phyloP scores from a whole-genome alignment of 148 eudicot genomes.

The Spergularia marina region DNA sequence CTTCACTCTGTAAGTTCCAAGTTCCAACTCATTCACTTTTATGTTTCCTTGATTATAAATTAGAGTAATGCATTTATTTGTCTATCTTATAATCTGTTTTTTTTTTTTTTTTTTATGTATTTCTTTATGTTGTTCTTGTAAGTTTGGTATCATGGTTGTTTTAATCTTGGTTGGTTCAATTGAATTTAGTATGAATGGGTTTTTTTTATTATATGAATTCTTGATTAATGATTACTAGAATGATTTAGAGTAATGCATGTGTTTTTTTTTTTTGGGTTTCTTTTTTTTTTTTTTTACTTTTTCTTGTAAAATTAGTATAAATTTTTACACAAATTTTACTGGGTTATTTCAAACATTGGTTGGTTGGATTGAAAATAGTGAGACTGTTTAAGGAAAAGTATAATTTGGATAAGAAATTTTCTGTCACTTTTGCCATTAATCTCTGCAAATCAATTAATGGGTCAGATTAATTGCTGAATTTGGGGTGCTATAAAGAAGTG shows the following conservation, averaged over 20 bases:
- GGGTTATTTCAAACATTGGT: not conserved
- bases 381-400: not conserved
- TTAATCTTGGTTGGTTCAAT: too few species aligned
- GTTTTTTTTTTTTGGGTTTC: not conserved
- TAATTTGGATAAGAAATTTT: not conserved
- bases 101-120: too few species aligned
- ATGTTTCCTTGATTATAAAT: constrained; percentile 2
- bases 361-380: too few species aligned
- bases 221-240: constrained; percentile 12
- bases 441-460: not conserved
- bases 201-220: not conserved
- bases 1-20: constrained; percentile 22
- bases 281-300: not conserved
- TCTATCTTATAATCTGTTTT: not conserved
- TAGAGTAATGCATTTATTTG: not conserved
- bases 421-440: not conserved
- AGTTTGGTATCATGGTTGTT: not conserved
- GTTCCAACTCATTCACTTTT: not conserved
- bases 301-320: not conserved
- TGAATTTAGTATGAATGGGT: too few species aligned
- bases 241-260: not conserved
- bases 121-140: not conserved
- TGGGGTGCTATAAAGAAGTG: not conserved
- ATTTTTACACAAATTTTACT: not conserved
- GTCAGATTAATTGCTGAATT: not conserved